Conservation (phyloP, 2,329 filamentous ascomycete genomes). For the Alternaria rosae region DNA sequence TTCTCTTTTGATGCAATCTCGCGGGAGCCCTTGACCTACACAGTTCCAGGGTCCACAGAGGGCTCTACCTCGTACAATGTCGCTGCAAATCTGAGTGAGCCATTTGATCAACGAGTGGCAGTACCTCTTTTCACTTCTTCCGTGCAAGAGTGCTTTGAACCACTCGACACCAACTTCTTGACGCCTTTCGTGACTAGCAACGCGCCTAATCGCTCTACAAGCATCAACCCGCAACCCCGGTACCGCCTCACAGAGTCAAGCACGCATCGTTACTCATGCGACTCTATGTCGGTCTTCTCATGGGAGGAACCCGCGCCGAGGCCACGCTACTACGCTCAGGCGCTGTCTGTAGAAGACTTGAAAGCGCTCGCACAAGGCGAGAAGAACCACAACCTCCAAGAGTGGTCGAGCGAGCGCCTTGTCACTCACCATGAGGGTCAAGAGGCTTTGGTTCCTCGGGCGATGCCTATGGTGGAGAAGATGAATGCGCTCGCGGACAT, state of each 20-base stretch:
- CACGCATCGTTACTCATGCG: background rate
- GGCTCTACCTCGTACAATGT: background rate
- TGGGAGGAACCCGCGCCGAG: conserved; percentile 4
- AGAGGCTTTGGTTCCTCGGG: conserved; percentile 15
- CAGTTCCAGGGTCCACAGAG: background rate
- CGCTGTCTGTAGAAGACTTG: conserved; percentile 26
- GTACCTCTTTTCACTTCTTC: background rate
- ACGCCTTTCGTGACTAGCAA: background rate
- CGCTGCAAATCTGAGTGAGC: background rate
- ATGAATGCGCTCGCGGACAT: conserved; percentile 9
- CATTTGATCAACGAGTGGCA: background rate
- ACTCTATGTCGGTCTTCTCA: conserved; percentile 3
- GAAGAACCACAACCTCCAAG: conserved; percentile 27
- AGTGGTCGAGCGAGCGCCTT: conserved; percentile 21
- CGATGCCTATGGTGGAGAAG: conserved; percentile 15
- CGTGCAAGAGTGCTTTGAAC: background rate
- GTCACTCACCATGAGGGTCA: conserved; percentile 15
- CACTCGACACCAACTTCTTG: background rate
- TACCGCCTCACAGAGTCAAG: background rate
- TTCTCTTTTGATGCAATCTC: background rate
- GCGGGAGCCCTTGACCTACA: background rate
- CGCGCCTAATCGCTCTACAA: background rate
- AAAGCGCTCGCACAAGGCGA: conserved; percentile 24
- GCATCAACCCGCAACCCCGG: conserved; percentile 1
- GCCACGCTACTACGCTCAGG: conserved; percentile 31